Percentiles rank a stretch among this genome's conserved stretches.
phyloP scores from a whole-genome alignment of 371 early-diverging fungal species.

The Fennellomyces sp. region DNA sequence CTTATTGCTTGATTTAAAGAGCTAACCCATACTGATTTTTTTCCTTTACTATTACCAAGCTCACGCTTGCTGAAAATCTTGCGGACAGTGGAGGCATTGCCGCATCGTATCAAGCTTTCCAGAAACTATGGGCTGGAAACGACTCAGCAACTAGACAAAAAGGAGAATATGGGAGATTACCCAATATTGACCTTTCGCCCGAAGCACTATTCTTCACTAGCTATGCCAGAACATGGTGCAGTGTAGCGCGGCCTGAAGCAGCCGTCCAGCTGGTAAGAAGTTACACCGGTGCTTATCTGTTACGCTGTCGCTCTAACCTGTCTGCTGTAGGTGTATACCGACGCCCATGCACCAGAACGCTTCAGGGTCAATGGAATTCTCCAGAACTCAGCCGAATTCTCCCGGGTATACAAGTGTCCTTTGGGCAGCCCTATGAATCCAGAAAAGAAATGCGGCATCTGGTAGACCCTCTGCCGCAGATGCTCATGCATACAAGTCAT shows the following conservation, averaged over 20 bases:
- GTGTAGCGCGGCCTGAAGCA: slow-evolving; percentile 31
- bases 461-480: too few species aligned
- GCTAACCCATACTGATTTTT: background rate
- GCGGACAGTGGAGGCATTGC: slow-evolving; percentile 78
- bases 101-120: slow-evolving; percentile 32
- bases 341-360: slow-evolving; percentile 59
- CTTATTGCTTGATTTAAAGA: slow-evolving; percentile 63
- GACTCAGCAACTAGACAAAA: slow-evolving; percentile 7
- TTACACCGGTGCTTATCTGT: background rate
- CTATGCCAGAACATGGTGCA: slow-evolving; percentile 59
- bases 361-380: slow-evolving; percentile 67
- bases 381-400: slow-evolving; percentile 62
- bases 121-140: slow-evolving; percentile 12
- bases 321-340: slow-evolving; percentile 33
- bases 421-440: slow-evolving; percentile 60
- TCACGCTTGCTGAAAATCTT: slow-evolving; percentile 73
- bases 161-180: slow-evolving; percentile 41
- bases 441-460: slow-evolving; percentile 48
- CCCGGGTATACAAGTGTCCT: slow-evolving; percentile 64
- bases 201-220: slow-evolving; percentile 57
- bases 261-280: slow-evolving; percentile 6
- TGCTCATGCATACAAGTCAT: too few species aligned
- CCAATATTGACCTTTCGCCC: slow-evolving; percentile 52
- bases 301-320: background rate
- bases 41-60: slow-evolving; percentile 11